phyloP scores from a whole-genome alignment of 495 filamentous ascomycete genomes.

The Penicillium pulvis region DNA sequence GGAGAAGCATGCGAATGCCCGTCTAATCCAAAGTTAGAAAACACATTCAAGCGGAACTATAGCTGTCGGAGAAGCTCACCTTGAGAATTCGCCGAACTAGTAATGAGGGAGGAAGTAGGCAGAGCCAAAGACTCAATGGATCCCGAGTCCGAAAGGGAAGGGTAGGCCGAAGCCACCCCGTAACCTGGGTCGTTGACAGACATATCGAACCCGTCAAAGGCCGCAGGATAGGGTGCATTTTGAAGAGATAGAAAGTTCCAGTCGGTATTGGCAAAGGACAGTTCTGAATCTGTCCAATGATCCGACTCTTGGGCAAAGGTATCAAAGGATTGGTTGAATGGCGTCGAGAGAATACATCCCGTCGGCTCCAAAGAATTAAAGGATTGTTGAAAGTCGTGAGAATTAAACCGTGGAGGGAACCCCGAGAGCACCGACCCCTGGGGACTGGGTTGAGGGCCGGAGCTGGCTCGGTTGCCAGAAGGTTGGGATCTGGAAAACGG shows the following conservation, averaged over 20 bases:
- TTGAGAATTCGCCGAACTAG: constrained; percentile 29
- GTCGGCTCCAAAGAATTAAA: constrained; percentile 21
- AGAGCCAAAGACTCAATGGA: constrained; percentile 17
- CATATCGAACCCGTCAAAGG: constrained; percentile 19
- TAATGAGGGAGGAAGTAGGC: constrained; percentile 13
- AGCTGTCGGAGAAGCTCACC: constrained; percentile 12
- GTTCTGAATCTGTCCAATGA: constrained; percentile 28
- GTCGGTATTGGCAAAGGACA: constrained; percentile 29
- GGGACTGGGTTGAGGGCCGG: constrained; percentile 20
- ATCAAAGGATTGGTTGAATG: constrained; percentile 25
- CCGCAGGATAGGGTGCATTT: constrained; percentile 14
- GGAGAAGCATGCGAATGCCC: constrained; percentile 26
- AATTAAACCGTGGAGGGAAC: constrained; percentile 18
- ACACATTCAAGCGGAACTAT: constrained; percentile 8
- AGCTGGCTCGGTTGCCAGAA: constrained; percentile 25
- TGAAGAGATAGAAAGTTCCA: constrained; percentile 28
- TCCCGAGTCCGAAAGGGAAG: constrained; percentile 31
- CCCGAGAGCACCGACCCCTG: constrained; percentile 18
- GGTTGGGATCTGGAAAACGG: constrained; percentile 18
- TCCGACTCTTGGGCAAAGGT: constrained; percentile 25
- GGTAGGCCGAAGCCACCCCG: constrained; percentile 22
- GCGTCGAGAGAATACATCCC: constrained; percentile 19
- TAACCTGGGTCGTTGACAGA: constrained; percentile 19
- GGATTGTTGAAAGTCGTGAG: constrained; percentile 12
- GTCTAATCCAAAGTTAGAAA: neutral